Evolutionary conservation across 1,284 basidiomycete species (phyloP).

Genomic region (Ustilago lituana): DNA sequence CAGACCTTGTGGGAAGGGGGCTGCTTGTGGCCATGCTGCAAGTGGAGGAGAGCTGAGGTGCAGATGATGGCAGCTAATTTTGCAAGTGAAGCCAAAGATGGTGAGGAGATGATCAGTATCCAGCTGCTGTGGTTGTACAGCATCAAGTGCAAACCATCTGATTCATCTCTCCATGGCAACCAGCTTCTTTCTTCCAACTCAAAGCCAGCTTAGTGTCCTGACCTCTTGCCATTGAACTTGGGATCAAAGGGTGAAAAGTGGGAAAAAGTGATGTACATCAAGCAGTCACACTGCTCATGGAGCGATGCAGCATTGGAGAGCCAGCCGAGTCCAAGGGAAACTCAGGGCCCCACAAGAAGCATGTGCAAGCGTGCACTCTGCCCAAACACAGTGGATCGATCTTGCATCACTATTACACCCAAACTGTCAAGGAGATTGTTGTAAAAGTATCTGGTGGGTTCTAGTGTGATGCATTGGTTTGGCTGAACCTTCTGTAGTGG

Average conservation of each 20-base stretch:
- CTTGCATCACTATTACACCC: conserved; percentile 67
- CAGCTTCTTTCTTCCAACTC: not conserved
- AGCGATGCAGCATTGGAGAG: conserved; percentile 31
- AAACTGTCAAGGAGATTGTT: conserved; percentile 54
- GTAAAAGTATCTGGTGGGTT: conserved; percentile 63
- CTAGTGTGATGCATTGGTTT: conserved; percentile 62
- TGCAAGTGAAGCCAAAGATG: conserved; percentile 3
- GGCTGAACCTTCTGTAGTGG: not conserved
- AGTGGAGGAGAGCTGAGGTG: conserved; percentile 58
- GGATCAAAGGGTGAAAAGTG: too few species aligned
- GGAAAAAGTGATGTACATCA: conserved; percentile 35
- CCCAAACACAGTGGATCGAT: conserved; percentile 35
- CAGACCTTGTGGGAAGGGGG: conserved; percentile 49
- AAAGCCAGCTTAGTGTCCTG: too few species aligned
- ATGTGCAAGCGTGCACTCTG: conserved; percentile 14
- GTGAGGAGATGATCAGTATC: conserved; percentile 23
- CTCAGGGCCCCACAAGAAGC: conserved; percentile 29
- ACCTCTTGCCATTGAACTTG: too few species aligned
- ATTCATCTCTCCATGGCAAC: not conserved
- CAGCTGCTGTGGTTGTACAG: too few species aligned
- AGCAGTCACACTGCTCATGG: conserved; percentile 22
- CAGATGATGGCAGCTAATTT: conserved; percentile 61
- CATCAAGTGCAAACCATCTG: too few species aligned
- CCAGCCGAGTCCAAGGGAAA: conserved; percentile 23
- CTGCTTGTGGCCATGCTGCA: conserved; percentile 54